A percentile compares a stretch with the other conserved stretches of the same genome.
Conservation (phyloP, 257 asterid genomes). For the Schizonepeta tenuifolia region DNA sequence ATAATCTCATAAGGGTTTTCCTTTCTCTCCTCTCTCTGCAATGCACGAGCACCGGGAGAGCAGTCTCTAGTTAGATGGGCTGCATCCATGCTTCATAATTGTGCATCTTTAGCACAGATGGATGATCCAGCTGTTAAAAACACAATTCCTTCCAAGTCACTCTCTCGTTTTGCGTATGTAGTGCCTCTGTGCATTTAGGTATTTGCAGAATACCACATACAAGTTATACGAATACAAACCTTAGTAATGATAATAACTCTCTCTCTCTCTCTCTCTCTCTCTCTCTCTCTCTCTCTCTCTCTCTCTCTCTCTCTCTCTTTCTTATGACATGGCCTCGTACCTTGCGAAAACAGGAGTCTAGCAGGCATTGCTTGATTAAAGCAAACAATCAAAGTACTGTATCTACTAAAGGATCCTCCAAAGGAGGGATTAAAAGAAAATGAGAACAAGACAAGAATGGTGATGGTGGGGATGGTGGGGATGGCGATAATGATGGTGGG, state of each 20-base stretch:
- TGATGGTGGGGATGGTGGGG: no score
- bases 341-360: no score
- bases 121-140: conserved; percentile 69
- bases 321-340: no score
- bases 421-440: no score
- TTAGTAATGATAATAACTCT: background rate
- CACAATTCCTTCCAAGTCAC: conserved; percentile 56
- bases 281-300: conserved; percentile 5
- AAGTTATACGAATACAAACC: background rate
- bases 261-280: background rate
- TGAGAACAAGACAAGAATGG: no score
- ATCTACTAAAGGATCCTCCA: no score
- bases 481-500: no score
- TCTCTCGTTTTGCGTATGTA: conserved; percentile 77
- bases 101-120: conserved; percentile 65
- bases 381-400: no score
- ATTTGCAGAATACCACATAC: background rate
- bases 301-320: no score
- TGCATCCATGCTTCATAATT: conserved; percentile 73
- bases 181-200: conserved; percentile 89
- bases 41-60: conserved; percentile 67
- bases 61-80: conserved; percentile 88
- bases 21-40: conserved; percentile 30
- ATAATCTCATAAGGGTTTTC: background rate
- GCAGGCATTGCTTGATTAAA: no score